Base-by-base conservation (phyloP, 257 asterid species). In the Penstemon eatonii region DNA sequence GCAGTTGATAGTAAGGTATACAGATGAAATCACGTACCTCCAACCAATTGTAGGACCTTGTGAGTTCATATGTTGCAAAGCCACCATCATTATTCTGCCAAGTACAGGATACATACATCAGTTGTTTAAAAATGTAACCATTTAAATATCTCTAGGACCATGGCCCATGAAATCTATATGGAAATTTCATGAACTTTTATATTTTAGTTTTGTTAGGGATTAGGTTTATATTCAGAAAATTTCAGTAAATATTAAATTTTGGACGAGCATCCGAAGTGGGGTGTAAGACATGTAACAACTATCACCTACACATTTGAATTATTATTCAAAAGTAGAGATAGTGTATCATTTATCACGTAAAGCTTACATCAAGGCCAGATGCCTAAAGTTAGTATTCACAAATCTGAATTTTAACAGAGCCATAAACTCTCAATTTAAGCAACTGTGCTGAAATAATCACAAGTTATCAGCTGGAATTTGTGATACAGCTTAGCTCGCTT, bases 31-130 rank as follows among this genome's bases (percentile, higher is more conserved):
- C 57, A 56, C 63, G 56, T 83, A 94, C 99, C 98, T 94, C 99
- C 82, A 94, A 81, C 99, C 98, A 94, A 66, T 95, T 83, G 83
- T 94, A 94, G 73, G 99, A 94, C 81, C 99, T 83, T 73, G 99
- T 87, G 81, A 94, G 89, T 77, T 94, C 99, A 81, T 94, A 91
- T 42, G 99, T 89, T 72, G 99, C 99, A 75, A 87, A 86, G 68
- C 99, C 96, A 49, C 99, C 99, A 54, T 61, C 88, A 33, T 59
- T 61, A 62, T 94, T 94, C 98, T 94, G 96, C 73, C 74, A 66
- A 76, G 73, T 56, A 74, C 76, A 78, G 65, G 74, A 66, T 75
- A 81, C 52, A 72, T 61, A 55, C 56, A 54, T 82, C 78, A 81
- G 77, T 43, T 63, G 59, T 49, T 51, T 52, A 12, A 56, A 76